A percentile compares a stretch with the other conserved stretches of the same genome.
These are phyloP conservation scores for Astragalus membranaceus DNA, from an alignment of 306 rosid genomes.

Conservation along the genomic window DNA sequence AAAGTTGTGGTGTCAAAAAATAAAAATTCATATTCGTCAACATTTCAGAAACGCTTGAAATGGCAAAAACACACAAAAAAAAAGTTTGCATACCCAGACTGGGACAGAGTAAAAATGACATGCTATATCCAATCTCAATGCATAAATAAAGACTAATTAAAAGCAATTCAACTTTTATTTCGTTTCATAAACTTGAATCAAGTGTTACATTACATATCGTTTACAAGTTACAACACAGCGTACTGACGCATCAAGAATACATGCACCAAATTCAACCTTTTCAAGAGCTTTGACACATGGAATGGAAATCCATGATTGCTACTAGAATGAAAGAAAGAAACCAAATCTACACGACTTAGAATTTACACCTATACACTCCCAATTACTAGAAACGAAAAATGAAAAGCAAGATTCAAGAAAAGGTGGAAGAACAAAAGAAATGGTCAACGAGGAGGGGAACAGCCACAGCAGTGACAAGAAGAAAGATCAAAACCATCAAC, in stretches of 20 bases:
- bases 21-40: too few species aligned
- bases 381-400: not conserved
- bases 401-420: not conserved
- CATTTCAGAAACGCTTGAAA: too few species aligned
- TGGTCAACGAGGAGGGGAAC: slow-evolving; percentile 15
- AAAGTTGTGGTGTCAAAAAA: too few species aligned
- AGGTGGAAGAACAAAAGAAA: slow-evolving; percentile 11
- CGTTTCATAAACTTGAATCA: too few species aligned
- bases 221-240: not conserved
- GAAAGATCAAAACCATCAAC: not conserved
- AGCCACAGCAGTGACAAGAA: slow-evolving; percentile 11
- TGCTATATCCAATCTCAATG: too few species aligned
- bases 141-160: too few species aligned
- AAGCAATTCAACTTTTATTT: too few species aligned
- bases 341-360: not conserved
- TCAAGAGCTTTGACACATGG: not conserved
- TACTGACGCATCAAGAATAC: not conserved
- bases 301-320: not conserved
- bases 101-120: too few species aligned
- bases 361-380: not conserved
- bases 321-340: not conserved
- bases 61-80: too few species aligned
- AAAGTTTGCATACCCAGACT: too few species aligned
- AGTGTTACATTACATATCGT: too few species aligned
- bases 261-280: not conserved